These are phyloP conservation scores for Globisporangium camurandrum DNA, from an alignment of 352 stramenopile species.

Conservation along the genomic window DNA sequence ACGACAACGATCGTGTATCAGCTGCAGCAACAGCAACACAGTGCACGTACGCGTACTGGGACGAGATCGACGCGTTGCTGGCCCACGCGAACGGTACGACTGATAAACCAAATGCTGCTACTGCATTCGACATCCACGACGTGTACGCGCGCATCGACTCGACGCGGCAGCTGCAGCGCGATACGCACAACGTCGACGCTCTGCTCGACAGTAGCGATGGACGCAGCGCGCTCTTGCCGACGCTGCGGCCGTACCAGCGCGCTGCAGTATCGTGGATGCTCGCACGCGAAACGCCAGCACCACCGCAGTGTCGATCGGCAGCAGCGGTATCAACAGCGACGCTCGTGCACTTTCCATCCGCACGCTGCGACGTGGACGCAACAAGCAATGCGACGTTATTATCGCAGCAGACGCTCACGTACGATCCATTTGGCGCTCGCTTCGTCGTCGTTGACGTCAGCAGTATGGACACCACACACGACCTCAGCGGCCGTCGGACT, in stretches of 20 bases:
- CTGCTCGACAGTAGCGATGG: conserved; percentile 1
- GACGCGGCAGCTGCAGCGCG: conserved; percentile 22
- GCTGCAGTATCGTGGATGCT: conserved; percentile 94
- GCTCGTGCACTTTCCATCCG: conserved; percentile 9
- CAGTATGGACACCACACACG: not conserved
- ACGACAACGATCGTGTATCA: too few relatives aligned
- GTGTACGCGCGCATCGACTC: conserved; percentile 49
- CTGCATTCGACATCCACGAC: conserved; percentile 44
- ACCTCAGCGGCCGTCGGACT: too few relatives aligned
- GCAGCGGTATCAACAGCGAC: conserved; percentile 2
- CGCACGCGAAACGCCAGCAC: conserved; percentile 63
- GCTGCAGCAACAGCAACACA: not conserved
- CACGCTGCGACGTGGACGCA: not conserved
- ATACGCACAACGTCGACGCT: conserved; percentile 17
- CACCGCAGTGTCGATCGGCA: not conserved
- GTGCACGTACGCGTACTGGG: conserved; percentile 40
- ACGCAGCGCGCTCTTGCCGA: conserved; percentile 47
- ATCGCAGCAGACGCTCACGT: conserved; percentile 11
- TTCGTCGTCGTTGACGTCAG: conserved; percentile 10
- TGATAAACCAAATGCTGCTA: not conserved
- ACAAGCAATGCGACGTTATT: not conserved
- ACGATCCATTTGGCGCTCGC: conserved; percentile 31
- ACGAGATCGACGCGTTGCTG: conserved; percentile 34
- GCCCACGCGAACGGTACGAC: conserved; percentile 1
- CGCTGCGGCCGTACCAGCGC: conserved; percentile 95